Evolutionary conservation across 2,329 filamentous ascomycete genomes (phyloP).

Genomic region (Moelleriella libera): DNA sequence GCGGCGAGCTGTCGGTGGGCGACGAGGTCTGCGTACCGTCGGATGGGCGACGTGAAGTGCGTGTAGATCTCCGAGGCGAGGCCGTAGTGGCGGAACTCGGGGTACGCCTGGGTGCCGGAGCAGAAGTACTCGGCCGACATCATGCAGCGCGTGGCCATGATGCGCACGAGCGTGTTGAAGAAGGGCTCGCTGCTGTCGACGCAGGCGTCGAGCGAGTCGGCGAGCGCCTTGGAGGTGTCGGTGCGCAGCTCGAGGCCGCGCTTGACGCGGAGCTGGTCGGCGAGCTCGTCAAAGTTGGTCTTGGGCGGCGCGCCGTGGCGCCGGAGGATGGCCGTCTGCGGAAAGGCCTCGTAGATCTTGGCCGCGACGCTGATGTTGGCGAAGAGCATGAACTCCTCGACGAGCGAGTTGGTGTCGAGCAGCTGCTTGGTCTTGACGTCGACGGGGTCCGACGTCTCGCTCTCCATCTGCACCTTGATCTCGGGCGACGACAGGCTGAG

Average conservation of each 20-base stretch:
- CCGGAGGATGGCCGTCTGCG: constrained; percentile 85
- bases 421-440: constrained; percentile 93
- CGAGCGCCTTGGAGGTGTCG: constrained; percentile 84
- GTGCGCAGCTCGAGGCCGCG: constrained; percentile 65
- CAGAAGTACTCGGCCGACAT: constrained; percentile 98
- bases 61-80: constrained; percentile 96
- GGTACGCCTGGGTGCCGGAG: constrained; percentile 80
- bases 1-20: constrained; percentile 90
- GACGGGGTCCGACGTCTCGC: constrained; percentile 87
- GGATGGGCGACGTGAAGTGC: constrained; percentile 94
- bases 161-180: constrained; percentile 96
- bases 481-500: constrained; percentile 95
- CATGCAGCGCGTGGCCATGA: constrained; percentile 98
- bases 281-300: constrained; percentile 90
- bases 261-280: constrained; percentile 81
- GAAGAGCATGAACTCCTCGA: constrained; percentile 98
- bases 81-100: constrained; percentile 94
- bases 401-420: constrained; percentile 90
- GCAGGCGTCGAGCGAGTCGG: constrained; percentile 80
- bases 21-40: constrained; percentile 91
- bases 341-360: constrained; percentile 83
- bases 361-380: constrained; percentile 90
- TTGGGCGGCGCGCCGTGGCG: constrained; percentile 86
- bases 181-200: constrained; percentile 72
- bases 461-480: constrained; percentile 89